These are phyloP conservation scores for Nakaseomyces sp. DNA, from an alignment of 1,139 yeast species.

Conservation along the genomic window DNA sequence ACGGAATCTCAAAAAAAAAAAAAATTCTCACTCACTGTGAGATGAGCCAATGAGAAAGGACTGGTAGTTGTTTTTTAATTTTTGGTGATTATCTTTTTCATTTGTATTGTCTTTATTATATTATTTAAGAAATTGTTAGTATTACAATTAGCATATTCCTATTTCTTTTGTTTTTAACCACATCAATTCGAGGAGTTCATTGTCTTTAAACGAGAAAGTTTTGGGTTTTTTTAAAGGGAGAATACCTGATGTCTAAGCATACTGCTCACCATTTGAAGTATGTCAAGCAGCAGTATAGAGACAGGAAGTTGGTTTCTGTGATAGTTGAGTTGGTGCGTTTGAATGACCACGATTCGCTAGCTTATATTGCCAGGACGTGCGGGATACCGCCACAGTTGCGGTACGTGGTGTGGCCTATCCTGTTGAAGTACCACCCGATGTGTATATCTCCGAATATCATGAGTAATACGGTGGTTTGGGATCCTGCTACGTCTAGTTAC, in stretches of 20 bases:
- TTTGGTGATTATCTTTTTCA: no score
- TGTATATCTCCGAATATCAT: slow-evolving; percentile 65
- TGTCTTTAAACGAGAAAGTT: no score
- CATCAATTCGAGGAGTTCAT: no score
- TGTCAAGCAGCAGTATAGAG: slow-evolving; percentile 24
- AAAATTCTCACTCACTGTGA: no score
- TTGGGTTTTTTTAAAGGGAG: no score
- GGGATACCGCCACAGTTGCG: slow-evolving; percentile 83
- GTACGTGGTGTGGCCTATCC: slow-evolving; percentile 74
- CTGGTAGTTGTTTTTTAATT: no score
- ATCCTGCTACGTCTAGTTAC: slow-evolving; percentile 7
- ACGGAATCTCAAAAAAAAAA: no score
- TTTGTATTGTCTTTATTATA: no score
- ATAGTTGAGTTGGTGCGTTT: slow-evolving; percentile 25
- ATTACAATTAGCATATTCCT: no score
- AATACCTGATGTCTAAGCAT: slow-evolving; percentile 9
- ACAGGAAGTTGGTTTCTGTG: slow-evolving; percentile 22
- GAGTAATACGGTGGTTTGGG: slow-evolving; percentile 40
- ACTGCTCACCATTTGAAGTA: slow-evolving; percentile 18
- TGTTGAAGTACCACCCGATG: slow-evolving; percentile 76
- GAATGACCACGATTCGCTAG: slow-evolving; percentile 41
- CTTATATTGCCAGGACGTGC: slow-evolving; percentile 69
- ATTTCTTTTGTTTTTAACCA: no score
- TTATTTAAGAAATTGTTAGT: no score
- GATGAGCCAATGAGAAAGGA: no score